Base-by-base conservation (phyloP, 108 stramenopile genomes). In the Cyclotella atomus region DNA sequence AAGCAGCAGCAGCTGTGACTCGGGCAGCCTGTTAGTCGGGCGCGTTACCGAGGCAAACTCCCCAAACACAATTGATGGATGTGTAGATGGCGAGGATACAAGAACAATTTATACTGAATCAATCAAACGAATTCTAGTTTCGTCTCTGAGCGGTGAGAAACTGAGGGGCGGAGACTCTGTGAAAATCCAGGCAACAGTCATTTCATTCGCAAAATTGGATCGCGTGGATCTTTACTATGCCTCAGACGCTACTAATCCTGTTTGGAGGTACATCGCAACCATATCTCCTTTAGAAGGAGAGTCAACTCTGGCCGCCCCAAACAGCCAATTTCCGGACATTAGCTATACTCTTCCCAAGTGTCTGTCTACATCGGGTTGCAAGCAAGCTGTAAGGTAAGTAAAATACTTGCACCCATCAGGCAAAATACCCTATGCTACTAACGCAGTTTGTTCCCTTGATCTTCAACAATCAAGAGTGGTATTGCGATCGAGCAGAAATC, bases 191-290 rank as follows among this genome's bases (percentile, higher is more conserved):
- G 66, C 75, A 29, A 68, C 59, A 3, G 50, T 68, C 1, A 62
- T 20, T 23, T 21, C 67, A 2, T 41, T 52, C 21, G 19, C 59
- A 21, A 61, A 25, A 17, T 36, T 49, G 15, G 75, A 76, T 68
- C n/a, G 59, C 0, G 75, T 76, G 9, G 75, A 76, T 61, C 64
- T 56, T 27, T 76, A 76, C 38, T 75, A 49, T 45, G n/a, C 74
- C 24, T 55, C 59, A 29, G 36, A 52, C 29, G 46, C 66, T 12
- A 6, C 57, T 3, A 29, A 52, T 60, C 65, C 74, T 20, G 34
- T 59, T 1, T 76, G 75, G 75, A 76, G 6, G 12, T 61, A 53
- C 7, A 68, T 76, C 1, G 61, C 75, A 19, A 53, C 30, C 38
- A 66, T 76, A 25, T 41, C 75, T 21, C 73, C 73, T 12, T 3